These are phyloP conservation scores for Lantana camara DNA, from an alignment of 257 asterid species.

Conservation along the genomic window DNA sequence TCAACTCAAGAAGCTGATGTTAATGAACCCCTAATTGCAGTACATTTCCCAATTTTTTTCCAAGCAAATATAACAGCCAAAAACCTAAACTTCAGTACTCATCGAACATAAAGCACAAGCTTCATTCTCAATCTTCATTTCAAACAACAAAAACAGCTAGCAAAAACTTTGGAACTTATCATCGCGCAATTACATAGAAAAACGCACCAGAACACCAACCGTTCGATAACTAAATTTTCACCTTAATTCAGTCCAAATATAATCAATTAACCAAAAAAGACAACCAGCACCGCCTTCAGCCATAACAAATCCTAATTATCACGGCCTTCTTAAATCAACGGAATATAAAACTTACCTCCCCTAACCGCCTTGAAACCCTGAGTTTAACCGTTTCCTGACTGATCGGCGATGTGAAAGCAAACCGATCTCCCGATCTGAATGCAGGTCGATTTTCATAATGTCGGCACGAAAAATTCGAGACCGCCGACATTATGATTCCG, in stretches of 20 bases:
- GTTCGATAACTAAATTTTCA: background rate
- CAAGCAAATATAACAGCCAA: slow-evolving; percentile 2
- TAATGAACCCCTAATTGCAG: too few species aligned
- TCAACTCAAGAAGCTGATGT: too few species aligned
- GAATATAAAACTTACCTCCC: slow-evolving; percentile 33
- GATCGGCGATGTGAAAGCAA: slow-evolving; percentile 25
- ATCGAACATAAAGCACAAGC: background rate
- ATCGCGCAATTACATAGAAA: background rate
- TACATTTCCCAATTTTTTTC: too few species aligned
- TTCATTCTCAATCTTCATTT: background rate
- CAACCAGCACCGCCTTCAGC: background rate
- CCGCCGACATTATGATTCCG: slow-evolving; percentile 47
- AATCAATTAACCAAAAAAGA: background rate
- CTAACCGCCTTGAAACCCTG: slow-evolving; percentile 28
- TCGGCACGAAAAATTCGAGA: slow-evolving; percentile 47
- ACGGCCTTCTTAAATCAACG: too few species aligned
- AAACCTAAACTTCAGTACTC: background rate
- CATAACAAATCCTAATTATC: slow-evolving; percentile 11
- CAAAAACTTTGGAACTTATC: background rate
- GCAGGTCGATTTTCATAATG: slow-evolving; percentile 46
- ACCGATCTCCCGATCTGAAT: slow-evolving; percentile 36
- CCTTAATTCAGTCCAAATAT: background rate
- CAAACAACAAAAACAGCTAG: slow-evolving; percentile 12
- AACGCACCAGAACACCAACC: slow-evolving; percentile 3
- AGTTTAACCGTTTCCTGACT: slow-evolving; percentile 21